phyloP scores from a whole-genome alignment of 73 alveolate genomes.

The Breviolum minutum region DNA sequence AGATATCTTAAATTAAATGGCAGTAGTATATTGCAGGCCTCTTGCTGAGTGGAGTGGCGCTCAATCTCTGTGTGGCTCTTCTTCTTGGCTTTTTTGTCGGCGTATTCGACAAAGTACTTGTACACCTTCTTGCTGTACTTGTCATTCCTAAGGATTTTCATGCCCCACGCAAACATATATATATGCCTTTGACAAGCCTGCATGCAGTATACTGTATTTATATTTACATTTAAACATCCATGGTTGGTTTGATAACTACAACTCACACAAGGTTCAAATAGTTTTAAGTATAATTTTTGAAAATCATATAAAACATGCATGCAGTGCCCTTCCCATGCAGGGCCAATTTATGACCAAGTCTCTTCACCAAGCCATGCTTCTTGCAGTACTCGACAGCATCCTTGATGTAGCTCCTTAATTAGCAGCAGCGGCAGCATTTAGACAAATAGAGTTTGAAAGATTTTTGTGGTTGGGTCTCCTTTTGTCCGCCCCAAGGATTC shows the following conservation, averaged over 20 bases:
- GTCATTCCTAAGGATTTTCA: not conserved
- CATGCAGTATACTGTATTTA: no score
- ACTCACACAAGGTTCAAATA: not conserved
- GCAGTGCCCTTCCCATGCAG: not conserved
- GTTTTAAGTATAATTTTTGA: not conserved
- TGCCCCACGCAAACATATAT: not conserved
- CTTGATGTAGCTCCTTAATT: not conserved
- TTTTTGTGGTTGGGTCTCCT: no score
- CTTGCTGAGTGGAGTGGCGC: not conserved
- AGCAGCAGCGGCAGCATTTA: not conserved
- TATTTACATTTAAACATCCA: no score
- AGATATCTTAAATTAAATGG: not conserved
- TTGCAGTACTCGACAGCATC: conserved; percentile 21
- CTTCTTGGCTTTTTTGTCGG: conserved; percentile 14
- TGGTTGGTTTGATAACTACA: not conserved
- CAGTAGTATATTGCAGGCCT: not conserved
- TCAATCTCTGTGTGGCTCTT: not conserved
- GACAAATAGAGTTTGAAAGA: no score
- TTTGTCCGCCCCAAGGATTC: no score
- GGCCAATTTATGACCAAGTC: not conserved
- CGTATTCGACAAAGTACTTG: conserved; percentile 9
- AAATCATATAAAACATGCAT: not conserved
- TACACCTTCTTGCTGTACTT: conserved; percentile 30
- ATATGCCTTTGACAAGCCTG: not conserved
- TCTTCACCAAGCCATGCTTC: conserved; percentile 39